phyloP scores from a whole-genome alignment of 2,329 filamentous ascomycete genomes.

The Alternaria ventricosa region DNA sequence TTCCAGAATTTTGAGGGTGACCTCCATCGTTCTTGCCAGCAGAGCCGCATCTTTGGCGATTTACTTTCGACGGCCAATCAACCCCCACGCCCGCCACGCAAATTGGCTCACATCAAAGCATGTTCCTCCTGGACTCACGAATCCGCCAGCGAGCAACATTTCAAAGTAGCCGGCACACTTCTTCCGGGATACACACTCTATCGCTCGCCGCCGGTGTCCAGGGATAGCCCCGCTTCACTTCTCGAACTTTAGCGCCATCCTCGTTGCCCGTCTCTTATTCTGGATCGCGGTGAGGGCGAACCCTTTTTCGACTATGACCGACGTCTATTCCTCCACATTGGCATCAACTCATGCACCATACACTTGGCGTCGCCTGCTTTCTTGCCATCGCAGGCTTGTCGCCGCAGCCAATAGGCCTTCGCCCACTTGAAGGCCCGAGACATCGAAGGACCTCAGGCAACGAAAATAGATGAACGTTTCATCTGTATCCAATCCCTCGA shows the following conservation, averaged over 20 bases:
- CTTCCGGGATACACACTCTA: background rate
- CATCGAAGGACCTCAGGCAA: background rate
- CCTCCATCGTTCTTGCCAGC: background rate
- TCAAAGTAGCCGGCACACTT: background rate
- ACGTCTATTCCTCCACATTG: background rate
- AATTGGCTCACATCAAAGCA: background rate
- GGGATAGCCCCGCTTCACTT: background rate
- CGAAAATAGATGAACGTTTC: background rate
- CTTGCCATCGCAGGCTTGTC: background rate
- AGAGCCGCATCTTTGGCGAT: background rate
- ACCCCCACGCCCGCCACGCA: background rate
- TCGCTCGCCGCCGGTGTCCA: background rate
- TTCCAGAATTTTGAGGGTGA: background rate
- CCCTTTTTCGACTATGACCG: background rate
- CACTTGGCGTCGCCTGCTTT: background rate
- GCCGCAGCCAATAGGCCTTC: background rate
- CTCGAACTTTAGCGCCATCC: background rate
- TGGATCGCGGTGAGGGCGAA: background rate
- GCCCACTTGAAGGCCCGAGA: background rate
- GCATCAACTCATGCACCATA: background rate
- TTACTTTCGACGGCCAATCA: background rate
- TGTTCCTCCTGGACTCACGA: background rate
- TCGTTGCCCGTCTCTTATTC: background rate
- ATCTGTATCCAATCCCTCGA: background rate
- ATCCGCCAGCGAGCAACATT: background rate